Conservation (phyloP, 2,329 filamentous ascomycete species). For the Pseudocercospora ulei region DNA sequence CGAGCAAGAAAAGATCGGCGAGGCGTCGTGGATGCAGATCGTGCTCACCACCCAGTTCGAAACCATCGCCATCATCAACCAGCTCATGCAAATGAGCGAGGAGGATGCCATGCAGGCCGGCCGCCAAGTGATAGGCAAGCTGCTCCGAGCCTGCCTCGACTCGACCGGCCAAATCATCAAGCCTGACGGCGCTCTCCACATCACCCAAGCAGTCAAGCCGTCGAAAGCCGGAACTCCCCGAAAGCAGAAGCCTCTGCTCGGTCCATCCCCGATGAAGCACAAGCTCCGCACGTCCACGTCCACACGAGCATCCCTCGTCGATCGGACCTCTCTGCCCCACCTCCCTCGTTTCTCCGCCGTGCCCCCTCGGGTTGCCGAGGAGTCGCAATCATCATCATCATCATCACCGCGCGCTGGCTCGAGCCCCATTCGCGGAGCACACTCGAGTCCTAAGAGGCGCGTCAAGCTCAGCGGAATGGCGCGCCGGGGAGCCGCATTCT, state of each 20-base stretch:
- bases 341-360: conserved; percentile 18
- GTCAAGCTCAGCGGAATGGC: conserved; percentile 47
- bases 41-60: conserved; percentile 87
- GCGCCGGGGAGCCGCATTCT: conserved; percentile 57
- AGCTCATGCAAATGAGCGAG: conserved; percentile 72
- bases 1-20: conserved; percentile 73
- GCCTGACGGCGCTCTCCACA: conserved; percentile 62
- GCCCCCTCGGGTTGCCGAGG: conserved; percentile 25
- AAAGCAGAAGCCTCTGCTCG: conserved; percentile 49
- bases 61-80: conserved; percentile 70
- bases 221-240: conserved; percentile 67
- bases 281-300: conserved; percentile 33
- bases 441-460: conserved; percentile 69
- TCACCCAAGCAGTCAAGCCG: conserved; percentile 59
- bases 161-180: conserved; percentile 78
- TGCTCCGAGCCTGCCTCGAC: conserved; percentile 65
- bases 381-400: conserved; percentile 16
- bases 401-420: conserved; percentile 18
- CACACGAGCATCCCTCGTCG: conserved; percentile 6
- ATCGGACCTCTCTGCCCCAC: conserved; percentile 6
- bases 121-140: conserved; percentile 62
- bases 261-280: conserved; percentile 43
- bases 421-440: conserved; percentile 40
- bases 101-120: conserved; percentile 73
- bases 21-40: conserved; percentile 68